These are phyloP conservation scores for Schwanniomyces sp. DNA, from an alignment of 805 yeast genomes.

Conservation along the genomic window DNA sequence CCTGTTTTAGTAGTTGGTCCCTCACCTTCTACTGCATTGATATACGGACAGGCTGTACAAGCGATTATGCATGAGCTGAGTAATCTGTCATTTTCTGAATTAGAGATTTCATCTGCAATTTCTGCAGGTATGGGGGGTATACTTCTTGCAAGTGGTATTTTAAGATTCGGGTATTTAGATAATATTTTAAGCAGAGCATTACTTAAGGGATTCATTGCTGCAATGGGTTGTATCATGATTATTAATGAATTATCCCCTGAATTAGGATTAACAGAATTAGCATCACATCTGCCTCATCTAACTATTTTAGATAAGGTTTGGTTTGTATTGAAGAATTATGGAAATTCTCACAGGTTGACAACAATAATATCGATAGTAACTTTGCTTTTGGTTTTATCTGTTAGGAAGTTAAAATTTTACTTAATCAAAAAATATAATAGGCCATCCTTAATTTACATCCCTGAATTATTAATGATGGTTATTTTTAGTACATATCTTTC, in stretches of 20 bases:
- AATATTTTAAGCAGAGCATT: slow-evolving; percentile 75
- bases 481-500: slow-evolving; percentile 26
- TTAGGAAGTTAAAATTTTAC: slow-evolving; percentile 17
- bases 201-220: slow-evolving; percentile 79
- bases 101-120: slow-evolving; percentile 60
- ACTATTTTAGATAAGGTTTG: slow-evolving; percentile 20
- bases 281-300: slow-evolving; percentile 17
- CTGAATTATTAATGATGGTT: slow-evolving; percentile 33
- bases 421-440: slow-evolving; percentile 14
- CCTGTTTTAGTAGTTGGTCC: slow-evolving; percentile 93
- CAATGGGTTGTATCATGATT: slow-evolving; percentile 83
- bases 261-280: slow-evolving; percentile 26
- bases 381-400: slow-evolving; percentile 17
- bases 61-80: slow-evolving; percentile 25
- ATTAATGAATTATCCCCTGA: slow-evolving; percentile 53
- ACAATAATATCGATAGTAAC: slow-evolving; percentile 18
- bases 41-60: slow-evolving; percentile 77
- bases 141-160: slow-evolving; percentile 64
- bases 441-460: slow-evolving; percentile 24
- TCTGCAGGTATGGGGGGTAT: slow-evolving; percentile 70
- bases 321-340: slow-evolving; percentile 10
- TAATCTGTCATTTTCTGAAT: slow-evolving; percentile 41
- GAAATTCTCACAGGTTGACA: slow-evolving; percentile 14
- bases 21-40: slow-evolving; percentile 81
- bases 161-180: slow-evolving; percentile 79